A percentile compares a stretch with the other conserved stretches of the same genome.
Conservation (phyloP, 2,329 filamentous ascomycete species). For the Aaosphaeria arxii region DNA sequence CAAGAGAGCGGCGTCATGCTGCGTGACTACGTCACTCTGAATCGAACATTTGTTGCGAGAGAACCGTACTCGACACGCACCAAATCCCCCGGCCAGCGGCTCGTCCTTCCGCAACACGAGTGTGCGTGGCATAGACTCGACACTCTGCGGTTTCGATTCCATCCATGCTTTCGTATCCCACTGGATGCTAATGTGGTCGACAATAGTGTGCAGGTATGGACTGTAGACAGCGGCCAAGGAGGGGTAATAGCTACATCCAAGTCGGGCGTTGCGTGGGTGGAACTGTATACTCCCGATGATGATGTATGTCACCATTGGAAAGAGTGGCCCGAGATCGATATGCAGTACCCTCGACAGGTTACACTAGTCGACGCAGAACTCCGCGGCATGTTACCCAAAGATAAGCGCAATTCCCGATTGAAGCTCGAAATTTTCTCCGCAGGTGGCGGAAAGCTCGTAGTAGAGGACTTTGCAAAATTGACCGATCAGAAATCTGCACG, state of each 20-base stretch:
- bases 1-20: constrained; percentile 92
- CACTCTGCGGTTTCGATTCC: constrained; percentile 80
- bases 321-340: constrained; percentile 67
- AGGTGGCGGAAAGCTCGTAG: constrained; percentile 68
- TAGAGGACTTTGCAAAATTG: constrained; percentile 73
- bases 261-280: constrained; percentile 80
- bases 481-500: constrained; percentile 64
- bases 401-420: constrained; percentile 68
- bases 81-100: constrained; percentile 71
- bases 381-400: constrained; percentile 66
- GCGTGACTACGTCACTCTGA: constrained; percentile 79
- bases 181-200: constrained; percentile 66
- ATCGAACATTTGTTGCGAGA: constrained; percentile 75
- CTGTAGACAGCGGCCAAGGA: constrained; percentile 72
- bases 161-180: constrained; percentile 84
- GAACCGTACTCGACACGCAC: constrained; percentile 88
- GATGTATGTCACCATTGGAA: constrained; percentile 77
- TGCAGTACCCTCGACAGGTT: constrained; percentile 66
- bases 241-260: constrained; percentile 77
- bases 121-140: constrained; percentile 91
- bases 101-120: constrained; percentile 75
- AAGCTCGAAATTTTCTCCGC: constrained; percentile 73
- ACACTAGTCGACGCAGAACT: constrained; percentile 73
- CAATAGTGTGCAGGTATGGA: constrained; percentile 80
- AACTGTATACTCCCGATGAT: constrained; percentile 78